Evolutionary conservation across 352 stramenopile genomes (phyloP), one percentile per base, ranked within the genome.

Genomic region (Halophytophthora batemanensis): DNA sequence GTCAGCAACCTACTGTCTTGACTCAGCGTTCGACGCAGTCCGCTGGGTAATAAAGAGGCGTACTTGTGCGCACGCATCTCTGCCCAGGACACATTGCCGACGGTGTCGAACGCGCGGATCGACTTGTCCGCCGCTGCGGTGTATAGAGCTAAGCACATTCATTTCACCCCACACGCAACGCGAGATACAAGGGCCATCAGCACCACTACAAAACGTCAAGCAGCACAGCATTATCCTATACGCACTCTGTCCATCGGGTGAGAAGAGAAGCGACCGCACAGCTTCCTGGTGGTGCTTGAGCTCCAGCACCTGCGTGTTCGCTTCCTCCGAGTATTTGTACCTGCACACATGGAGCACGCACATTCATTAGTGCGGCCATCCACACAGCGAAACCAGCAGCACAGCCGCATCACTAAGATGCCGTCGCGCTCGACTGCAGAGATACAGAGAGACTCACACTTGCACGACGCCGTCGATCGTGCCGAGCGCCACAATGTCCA

Each of bases 31-130:
- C 13, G n/a, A 35, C 13, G 29, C 13, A 35, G 29, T 6, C 11
- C 33, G 31, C 15, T 49, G n/a, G 50, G 12, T n/a, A 13, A 45
- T 41, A 44, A 44, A 15, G 54, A 12, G 17, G 7, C 63, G 41
- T 79, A 88, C 77, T 90, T 70, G 58, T 94, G 83, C 18, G 83
- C 81, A 17, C 81, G 82, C 46, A 92, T 72, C 64, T 92, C 81
- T 0, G 83, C 80, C 83, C 83, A 94, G 35, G 73, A 79, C 1
- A 74, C 71, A 18, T 87, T 90, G 50, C 83, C 83, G 11, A 84
- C 66, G 7, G 79, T 86, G 52, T 92, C 83, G 43, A 89, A 91
- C 19, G 81, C 81, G 40, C 83, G 83, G 51, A 94, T 92, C 8
- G 83, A 94, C 25, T 83, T 86, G 54, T 94, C 83, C 4, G 77